Conservation (phyloP, 306 rosid species). For the Cicer yamashitae region DNA sequence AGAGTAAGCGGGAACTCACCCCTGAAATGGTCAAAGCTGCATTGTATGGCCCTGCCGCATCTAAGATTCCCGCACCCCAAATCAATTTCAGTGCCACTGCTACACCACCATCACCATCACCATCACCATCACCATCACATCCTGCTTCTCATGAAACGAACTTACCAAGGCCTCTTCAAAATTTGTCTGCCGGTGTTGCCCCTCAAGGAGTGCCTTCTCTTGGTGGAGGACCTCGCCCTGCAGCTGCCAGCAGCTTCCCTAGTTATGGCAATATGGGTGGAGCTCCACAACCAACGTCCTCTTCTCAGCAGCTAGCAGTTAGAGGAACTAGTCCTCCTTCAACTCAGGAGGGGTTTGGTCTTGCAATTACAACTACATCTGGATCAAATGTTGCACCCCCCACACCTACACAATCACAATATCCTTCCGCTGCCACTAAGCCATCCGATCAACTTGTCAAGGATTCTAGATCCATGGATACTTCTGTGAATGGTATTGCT, state of each 20-base stretch:
- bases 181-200: constrained; percentile 49
- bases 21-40: constrained; percentile 95
- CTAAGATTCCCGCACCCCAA: constrained; percentile 96
- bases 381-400: constrained; percentile 57
- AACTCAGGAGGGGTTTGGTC: constrained; percentile 62
- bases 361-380: constrained; percentile 52
- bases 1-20: constrained; percentile 85
- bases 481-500: constrained; percentile 73
- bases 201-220: constrained; percentile 56
- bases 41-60: constrained; percentile 83
- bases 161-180: constrained; percentile 56
- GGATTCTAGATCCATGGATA: constrained; percentile 52
- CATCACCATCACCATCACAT: constrained; percentile 42
- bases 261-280: constrained; percentile 59
- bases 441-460: constrained; percentile 56
- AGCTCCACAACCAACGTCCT: constrained; percentile 49
- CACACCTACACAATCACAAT: constrained; percentile 61
- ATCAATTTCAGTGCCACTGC: constrained; percentile 61
- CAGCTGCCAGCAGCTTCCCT: constrained; percentile 42
- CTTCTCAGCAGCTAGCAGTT: constrained; percentile 43
- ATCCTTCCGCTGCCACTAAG: constrained; percentile 54
- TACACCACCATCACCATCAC: constrained; percentile 52
- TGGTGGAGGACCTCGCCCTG: constrained; percentile 50
- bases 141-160: constrained; percentile 52
- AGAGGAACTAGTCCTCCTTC: constrained; percentile 59